A percentile compares a stretch with the other conserved stretches of the same genome.
Conservation (phyloP, 371 early-diverging fungal genomes). For the Funneliformis caledonium region DNA sequence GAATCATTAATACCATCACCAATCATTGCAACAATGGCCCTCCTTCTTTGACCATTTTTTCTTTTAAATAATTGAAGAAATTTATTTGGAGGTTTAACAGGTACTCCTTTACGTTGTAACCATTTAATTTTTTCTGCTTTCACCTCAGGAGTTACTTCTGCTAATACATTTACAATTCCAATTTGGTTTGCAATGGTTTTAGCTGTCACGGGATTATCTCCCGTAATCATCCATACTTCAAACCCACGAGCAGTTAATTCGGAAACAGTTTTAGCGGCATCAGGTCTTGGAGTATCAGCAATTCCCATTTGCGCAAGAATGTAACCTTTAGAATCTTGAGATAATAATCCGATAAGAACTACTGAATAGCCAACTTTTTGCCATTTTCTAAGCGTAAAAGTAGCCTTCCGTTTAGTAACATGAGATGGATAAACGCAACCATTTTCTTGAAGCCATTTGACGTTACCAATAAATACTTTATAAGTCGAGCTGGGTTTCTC, state of each 20-base stretch:
- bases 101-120: slow-evolving; percentile 52
- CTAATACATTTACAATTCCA: slow-evolving; percentile 59
- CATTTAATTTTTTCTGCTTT: slow-evolving; percentile 69
- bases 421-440: slow-evolving; percentile 42
- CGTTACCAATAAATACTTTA: slow-evolving; percentile 33
- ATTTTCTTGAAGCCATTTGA: slow-evolving; percentile 17
- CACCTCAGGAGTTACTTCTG: slow-evolving; percentile 68
- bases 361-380: slow-evolving; percentile 51
- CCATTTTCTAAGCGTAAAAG: slow-evolving; percentile 53
- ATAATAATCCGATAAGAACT: slow-evolving; percentile 59
- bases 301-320: slow-evolving; percentile 61
- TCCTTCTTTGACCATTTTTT: slow-evolving; percentile 49
- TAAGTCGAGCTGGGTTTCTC: not conserved
- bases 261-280: slow-evolving; percentile 54
- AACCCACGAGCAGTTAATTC: slow-evolving; percentile 55
- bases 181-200: slow-evolving; percentile 62
- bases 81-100: not conserved
- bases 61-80: slow-evolving; percentile 51
- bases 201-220: slow-evolving; percentile 67
- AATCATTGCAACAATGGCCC: slow-evolving; percentile 43
- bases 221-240: slow-evolving; percentile 76
- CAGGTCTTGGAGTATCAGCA: slow-evolving; percentile 62
- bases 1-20: slow-evolving; percentile 96
- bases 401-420: slow-evolving; percentile 34
- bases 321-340: slow-evolving; percentile 50